phyloP scores from a whole-genome alignment of 371 early-diverging fungal genomes.

The Mortierella sp. region DNA sequence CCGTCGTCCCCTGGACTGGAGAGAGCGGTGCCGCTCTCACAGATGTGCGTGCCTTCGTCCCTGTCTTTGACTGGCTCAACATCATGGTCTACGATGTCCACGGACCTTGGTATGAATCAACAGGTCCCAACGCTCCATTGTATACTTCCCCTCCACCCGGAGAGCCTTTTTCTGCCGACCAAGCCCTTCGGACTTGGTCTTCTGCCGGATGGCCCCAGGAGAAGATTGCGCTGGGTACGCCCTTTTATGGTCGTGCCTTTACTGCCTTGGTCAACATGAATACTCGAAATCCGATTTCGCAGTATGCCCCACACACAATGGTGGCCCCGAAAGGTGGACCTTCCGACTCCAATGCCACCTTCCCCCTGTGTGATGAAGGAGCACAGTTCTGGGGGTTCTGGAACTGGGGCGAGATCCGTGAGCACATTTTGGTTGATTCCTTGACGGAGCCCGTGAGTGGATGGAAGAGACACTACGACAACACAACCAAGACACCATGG shows the following conservation, averaged over 20 bases:
- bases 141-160: not conserved
- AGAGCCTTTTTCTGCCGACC: slow-evolving; percentile 15
- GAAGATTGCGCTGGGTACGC: slow-evolving; percentile 62
- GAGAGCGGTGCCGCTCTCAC: not conserved
- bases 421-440: not conserved
- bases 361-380: slow-evolving; percentile 22
- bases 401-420: slow-evolving; percentile 3
- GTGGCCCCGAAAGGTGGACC: slow-evolving; percentile 61
- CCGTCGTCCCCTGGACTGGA: slow-evolving; percentile 34
- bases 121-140: slow-evolving; percentile 57
- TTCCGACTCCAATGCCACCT: slow-evolving; percentile 42
- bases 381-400: slow-evolving; percentile 10
- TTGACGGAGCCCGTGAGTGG: slow-evolving; percentile 24
- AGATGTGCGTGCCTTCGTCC: slow-evolving; percentile 1
- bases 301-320: slow-evolving; percentile 43
- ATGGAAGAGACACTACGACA: not conserved
- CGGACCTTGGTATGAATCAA: not conserved
- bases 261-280: slow-evolving; percentile 29
- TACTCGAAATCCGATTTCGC: slow-evolving; percentile 16
- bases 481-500: slow-evolving; percentile 1
- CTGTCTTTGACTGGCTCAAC: slow-evolving; percentile 18
- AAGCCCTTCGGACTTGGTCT: slow-evolving; percentile 53
- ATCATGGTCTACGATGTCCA: slow-evolving; percentile 9
- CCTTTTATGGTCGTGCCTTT: slow-evolving; percentile 63
- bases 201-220: slow-evolving; percentile 61